Evolutionary conservation across 345 rosid genomes (phyloP), one percentile per base, ranked within the genome.

Genomic region (Dipteronia sinensis): DNA sequence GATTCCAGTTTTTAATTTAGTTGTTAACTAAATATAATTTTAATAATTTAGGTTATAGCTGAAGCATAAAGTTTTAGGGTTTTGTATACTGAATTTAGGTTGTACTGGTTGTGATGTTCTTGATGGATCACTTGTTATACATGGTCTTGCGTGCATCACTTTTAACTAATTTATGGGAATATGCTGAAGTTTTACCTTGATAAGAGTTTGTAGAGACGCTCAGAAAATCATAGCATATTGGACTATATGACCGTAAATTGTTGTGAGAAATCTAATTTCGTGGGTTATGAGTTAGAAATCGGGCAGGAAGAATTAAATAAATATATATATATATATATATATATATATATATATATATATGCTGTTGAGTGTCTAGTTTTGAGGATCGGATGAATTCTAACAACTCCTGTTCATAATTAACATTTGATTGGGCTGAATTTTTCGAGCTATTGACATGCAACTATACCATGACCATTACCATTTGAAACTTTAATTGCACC

Each of bases 1-100:
- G 25, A 44, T 46, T 73, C n/a, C n/a, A 46, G 13, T 61, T 55
- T n/a, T 4, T 70, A 8, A 3, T 29, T 25, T 3, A 13, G 29
- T 34, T 71, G 17, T 53, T 70, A 16, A 19, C 29, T 19, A n/a
- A 59, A 59, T 59, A 59, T 59, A 59, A 55, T 71, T 71, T 13
- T 31, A 16, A 42, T 42, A 40, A 23, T 69, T 1, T 25, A 51
- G 73, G 8, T 51, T 25, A 3, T 49, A 25, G 62, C 22, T 56
- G 65, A 53, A 55, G 17, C 29, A 19, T 53, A 13, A 56, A 56
- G n/a, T 31, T 56, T 17, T 71, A 55, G 46, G 23, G 71, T 53
- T 17, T 47, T 70, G 42, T 25, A 29, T 17, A 19, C 40, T 20
- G 27, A 70, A 29, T 13, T 53, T 5, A 53, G 58, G 58, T 53